A percentile compares a stretch with the other conserved stretches of the same genome.
Conservation (phyloP, 805 yeast species). For the Wickerhamiella azyma region DNA sequence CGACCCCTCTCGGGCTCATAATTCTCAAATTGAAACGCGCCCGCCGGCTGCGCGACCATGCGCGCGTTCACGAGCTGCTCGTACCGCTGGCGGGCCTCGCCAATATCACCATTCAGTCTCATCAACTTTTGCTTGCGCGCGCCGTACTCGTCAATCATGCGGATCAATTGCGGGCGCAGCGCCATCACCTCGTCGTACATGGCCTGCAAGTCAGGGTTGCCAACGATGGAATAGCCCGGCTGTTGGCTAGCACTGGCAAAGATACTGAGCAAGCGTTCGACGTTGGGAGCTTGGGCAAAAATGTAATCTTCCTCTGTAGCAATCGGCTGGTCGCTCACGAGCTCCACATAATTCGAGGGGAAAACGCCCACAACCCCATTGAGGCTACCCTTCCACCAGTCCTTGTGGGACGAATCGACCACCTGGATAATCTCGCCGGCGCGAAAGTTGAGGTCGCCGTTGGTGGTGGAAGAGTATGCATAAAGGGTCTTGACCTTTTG, state of each 20-base stretch:
- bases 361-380: constrained; percentile 75
- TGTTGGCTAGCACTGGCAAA: constrained; percentile 29
- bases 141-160: constrained; percentile 63
- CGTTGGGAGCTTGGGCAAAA: constrained; percentile 40
- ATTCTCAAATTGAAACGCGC: not conserved
- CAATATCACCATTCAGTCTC: constrained; percentile 55
- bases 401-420: constrained; percentile 73
- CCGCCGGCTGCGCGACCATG: not conserved
- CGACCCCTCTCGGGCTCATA: no score
- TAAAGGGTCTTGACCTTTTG: constrained; percentile 68
- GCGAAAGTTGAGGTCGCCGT: constrained; percentile 75
- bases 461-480: constrained; percentile 63
- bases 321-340: constrained; percentile 4
- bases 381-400: constrained; percentile 91
- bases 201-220: constrained; percentile 54
- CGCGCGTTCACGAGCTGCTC: constrained; percentile 38
- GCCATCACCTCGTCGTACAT: constrained; percentile 62
- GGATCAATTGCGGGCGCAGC: constrained; percentile 60
- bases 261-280: constrained; percentile 56
- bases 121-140: constrained; percentile 65
- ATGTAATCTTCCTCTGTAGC: constrained; percentile 37
- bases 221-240: constrained; percentile 28
- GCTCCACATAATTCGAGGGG: constrained; percentile 72
- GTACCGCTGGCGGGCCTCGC: constrained; percentile 53
- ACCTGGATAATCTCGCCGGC: constrained; percentile 83